Conservation (phyloP, 345 rosid species). For the Hibiscus syriacus region DNA sequence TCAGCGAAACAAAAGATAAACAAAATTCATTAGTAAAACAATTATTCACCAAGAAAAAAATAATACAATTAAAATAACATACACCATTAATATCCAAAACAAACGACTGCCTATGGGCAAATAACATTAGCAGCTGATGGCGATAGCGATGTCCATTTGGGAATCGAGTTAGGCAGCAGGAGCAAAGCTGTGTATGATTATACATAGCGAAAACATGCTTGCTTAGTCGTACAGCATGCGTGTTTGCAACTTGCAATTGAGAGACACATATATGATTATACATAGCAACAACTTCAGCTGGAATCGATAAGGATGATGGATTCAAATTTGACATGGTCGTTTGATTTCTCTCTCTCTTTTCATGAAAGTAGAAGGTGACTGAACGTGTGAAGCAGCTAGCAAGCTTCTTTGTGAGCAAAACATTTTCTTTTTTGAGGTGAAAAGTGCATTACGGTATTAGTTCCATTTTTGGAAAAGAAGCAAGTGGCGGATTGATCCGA, state of each 20-base stretch:
- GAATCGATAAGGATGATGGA: neutral
- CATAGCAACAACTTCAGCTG: neutral
- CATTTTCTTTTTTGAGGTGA: neutral
- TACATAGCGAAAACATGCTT: too few relatives aligned
- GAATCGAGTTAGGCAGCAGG: too few relatives aligned
- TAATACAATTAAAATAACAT: too few relatives aligned
- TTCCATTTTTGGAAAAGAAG: neutral
- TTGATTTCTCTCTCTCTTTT: neutral
- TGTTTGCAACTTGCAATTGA: neutral
- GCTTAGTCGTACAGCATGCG: neutral
- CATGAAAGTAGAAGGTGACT: neutral
- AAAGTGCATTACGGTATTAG: neutral
- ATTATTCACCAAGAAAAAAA: too few relatives aligned
- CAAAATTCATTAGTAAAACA: too few relatives aligned
- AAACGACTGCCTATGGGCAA: too few relatives aligned
- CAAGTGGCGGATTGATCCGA: neutral
- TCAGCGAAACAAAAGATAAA: too few relatives aligned
- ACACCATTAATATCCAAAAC: too few relatives aligned
- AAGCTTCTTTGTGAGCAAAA: neutral
- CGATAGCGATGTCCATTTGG: too few relatives aligned
- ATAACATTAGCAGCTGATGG: too few relatives aligned
- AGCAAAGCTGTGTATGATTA: too few relatives aligned
- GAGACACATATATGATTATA: neutral
- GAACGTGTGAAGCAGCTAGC: neutral
- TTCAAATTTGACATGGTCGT: slow-evolving; percentile 1